Percentiles rank a stretch among this genome's conserved stretches.
phyloP scores from a whole-genome alignment of 352 stramenopile genomes.

The Phytophthora palmivora region DNA sequence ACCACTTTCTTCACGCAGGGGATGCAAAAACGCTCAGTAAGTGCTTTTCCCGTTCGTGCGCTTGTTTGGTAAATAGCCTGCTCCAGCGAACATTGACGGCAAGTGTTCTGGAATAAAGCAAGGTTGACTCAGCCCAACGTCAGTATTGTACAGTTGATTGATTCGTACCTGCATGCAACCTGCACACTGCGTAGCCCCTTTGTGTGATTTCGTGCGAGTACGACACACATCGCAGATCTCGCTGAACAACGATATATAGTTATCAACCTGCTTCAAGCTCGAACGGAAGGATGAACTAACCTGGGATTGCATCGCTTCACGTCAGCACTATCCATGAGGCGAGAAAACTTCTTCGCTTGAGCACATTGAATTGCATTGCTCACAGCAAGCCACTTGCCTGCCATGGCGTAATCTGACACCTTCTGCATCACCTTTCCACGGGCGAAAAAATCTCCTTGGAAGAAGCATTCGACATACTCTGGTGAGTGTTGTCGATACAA shows the following conservation, averaged over 20 bases:
- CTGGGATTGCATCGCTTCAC: conserved; percentile 24
- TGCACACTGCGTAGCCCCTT: conserved; percentile 26
- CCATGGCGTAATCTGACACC: conserved; percentile 47
- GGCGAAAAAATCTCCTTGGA: conserved; percentile 41
- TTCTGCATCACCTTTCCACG: conserved; percentile 37
- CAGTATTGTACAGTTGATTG: not conserved
- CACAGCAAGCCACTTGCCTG: conserved; percentile 47
- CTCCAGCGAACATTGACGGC: conserved; percentile 36
- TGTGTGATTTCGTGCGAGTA: conserved; percentile 21
- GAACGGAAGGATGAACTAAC: conserved; percentile 5
- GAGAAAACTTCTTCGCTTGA: conserved; percentile 35
- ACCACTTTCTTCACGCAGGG: conserved; percentile 39
- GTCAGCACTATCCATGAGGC: conserved; percentile 31
- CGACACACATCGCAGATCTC: conserved; percentile 42
- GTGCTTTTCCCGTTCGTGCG: conserved; percentile 25
- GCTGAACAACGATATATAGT: conserved; percentile 6
- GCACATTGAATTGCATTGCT: conserved; percentile 35
- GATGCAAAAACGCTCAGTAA: conserved; percentile 40
- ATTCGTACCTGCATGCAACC: conserved; percentile 37
- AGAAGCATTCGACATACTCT: conserved; percentile 42
- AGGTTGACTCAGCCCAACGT: not conserved
- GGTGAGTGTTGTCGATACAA: conserved; percentile 34
- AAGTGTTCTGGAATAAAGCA: conserved; percentile 31
- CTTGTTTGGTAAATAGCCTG: conserved; percentile 35
- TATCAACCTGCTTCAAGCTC: not conserved